Evolutionary conservation across 2,329 filamentous ascomycete species (phyloP).

Genomic region (Aquanectria penicillioides): DNA sequence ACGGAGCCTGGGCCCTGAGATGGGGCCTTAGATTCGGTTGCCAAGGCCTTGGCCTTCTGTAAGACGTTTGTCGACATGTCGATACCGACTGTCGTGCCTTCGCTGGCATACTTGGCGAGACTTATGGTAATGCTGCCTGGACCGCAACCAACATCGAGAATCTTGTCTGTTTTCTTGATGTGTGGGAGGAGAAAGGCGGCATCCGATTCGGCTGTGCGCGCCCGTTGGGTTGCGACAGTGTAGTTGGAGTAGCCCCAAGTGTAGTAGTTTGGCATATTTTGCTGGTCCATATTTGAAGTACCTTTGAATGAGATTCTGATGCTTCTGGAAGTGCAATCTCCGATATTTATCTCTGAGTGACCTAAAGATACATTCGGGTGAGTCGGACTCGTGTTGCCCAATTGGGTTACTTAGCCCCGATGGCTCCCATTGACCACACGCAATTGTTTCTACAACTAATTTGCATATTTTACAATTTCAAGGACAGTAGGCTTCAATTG

Average conservation of each 20-base stretch:
- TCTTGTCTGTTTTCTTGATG: conserved; percentile 48
- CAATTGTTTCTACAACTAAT: no score
- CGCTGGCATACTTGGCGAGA: conserved; percentile 48
- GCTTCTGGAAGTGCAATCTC: background rate
- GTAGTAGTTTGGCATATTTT: conserved; percentile 33
- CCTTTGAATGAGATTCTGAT: background rate
- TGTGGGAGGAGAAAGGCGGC: conserved; percentile 54
- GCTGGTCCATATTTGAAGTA: conserved; percentile 2
- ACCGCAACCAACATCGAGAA: conserved; percentile 61
- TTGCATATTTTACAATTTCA: no score
- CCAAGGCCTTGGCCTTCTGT: conserved; percentile 1
- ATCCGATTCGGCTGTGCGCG: conserved; percentile 54
- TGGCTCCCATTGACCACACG: no score
- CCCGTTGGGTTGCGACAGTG: conserved; percentile 50
- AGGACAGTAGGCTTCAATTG: no score
- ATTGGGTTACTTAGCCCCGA: no score
- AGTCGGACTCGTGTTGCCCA: no score
- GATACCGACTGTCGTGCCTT: conserved; percentile 42
- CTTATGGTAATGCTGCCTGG: conserved; percentile 58
- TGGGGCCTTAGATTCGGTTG: background rate
- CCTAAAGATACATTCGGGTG: no score
- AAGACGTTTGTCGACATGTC: conserved; percentile 1
- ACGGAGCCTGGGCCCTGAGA: conserved; percentile 5
- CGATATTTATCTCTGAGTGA: background rate
- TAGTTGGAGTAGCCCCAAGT: conserved; percentile 52